Base-by-base conservation (phyloP, 345 rosid genomes). In the Citrus glauca region DNA sequence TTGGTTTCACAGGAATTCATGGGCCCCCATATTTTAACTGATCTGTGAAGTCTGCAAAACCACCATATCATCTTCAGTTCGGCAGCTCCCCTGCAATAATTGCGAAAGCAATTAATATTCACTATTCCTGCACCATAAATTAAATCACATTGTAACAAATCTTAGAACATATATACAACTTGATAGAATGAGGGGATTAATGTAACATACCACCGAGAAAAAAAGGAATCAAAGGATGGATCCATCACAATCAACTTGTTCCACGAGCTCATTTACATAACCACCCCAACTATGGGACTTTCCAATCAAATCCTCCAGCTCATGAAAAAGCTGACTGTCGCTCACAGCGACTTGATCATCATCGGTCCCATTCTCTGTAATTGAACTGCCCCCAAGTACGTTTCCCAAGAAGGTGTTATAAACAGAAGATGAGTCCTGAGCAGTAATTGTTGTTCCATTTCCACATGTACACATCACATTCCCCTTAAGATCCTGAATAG, bases 251-350 rank as follows among this genome's bases (percentile, higher is more conserved):
- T 85, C 78, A 7, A 74, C 71, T 7, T 82, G 90, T 76, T 81
- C 83, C 59, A 79, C 77, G 59, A 86, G 42, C 74, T 80, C 86
- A 28, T 73, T 74, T 10, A 5, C 77, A 74, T 27, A 80, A 63
- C 79, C 87, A 55, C 73, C 73, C 87, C 84, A 87, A 53, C 42
- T 48, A 37, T 74, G 32, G 1, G 86, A 84, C 82, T 83, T 85
- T 56, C 83, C 79, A 30, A 84, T 78, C 77, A 84, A 30, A 73
- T 77, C 83, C 71, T 84, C 81, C 72, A 84, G 68, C 68, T 84
- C 87, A 28, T 76, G 79, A 77, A 79, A 84, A 53, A 84, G 50
- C 28, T 77, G 81, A 4, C 81, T 76, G 67, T 82, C 84, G 59
- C 77, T 81, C 62, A 78, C 76, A 6, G 82, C 56, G 4, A 81